Base-by-base conservation (phyloP, 257 asterid species). In the Nicotiana benthamiana region DNA sequence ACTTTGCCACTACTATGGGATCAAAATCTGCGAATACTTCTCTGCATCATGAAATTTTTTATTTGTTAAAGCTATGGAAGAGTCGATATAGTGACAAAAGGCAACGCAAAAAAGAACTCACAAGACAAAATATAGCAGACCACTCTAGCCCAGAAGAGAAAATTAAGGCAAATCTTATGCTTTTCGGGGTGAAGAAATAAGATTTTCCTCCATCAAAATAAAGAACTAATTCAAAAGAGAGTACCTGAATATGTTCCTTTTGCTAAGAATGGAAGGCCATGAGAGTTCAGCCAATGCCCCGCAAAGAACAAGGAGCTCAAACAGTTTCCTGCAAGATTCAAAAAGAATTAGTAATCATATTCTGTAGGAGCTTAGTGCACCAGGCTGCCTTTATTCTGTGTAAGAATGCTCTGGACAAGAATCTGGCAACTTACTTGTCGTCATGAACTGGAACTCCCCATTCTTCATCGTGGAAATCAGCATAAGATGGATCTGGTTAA, bases 251-350 rank as follows among this genome's bases (percentile, higher is more conserved):
- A 83, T 80, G 60, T 83, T 85, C 86, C 97, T 89, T 84, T 87
- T 92, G 85, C 86, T 85, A 74, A 95, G 99, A 90, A 95, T 95
- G 80, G 87, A 81, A 2, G 98, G 97, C 99, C 99, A 95, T 53
- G 96, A 27, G 60, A 95, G 90, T 85, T 95, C 99, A 48, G 98
- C 99, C 89, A 95, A 86, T 75, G 98, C 99, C 76, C 96, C 89
- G 79, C 93, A 95, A 85, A 90, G 89, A 92, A 92, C 91, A 63
- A 92, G 95, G 83, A 95, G 84, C 86, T 95, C 98, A 79, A 95
- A 95, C 51, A 92, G 97, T 83, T 92, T 89, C 89, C 98, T 93
- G 93, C 90, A 81, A 84, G 79, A 79, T 78, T 67, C 79, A 52
- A 72, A 32, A 72, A 17, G 28, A 81, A 22, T 27, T 70, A 65